Evolutionary conservation across 768 basidiomycete genomes (phyloP).

Genomic region (Cubamyces sp.): DNA sequence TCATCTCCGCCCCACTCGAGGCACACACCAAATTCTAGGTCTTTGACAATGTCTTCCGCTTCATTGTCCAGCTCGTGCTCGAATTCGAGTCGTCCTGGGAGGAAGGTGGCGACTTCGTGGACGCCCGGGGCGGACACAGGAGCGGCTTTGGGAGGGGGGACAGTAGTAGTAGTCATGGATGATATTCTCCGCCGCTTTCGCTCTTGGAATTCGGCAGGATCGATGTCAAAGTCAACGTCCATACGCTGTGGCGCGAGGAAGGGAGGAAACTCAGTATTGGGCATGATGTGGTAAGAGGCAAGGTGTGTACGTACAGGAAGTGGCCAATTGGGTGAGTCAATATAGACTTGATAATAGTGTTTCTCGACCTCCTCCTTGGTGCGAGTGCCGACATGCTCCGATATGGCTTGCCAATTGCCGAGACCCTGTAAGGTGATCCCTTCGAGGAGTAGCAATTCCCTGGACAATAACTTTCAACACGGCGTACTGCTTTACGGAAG

Average conservation of each 20-base stretch:
- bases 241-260: conserved; percentile 30
- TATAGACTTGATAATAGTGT: conserved; percentile 84
- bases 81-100: conserved; percentile 97
- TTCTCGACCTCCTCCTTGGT: conserved; percentile 92
- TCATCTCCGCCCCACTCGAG: conserved; percentile 83
- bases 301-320: conserved; percentile 61
- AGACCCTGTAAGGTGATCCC: conserved; percentile 87
- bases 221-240: conserved; percentile 70
- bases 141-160: conserved; percentile 66
- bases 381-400: conserved; percentile 92
- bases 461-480: conserved; percentile 34
- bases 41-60: conserved; percentile 93
- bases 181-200: conserved; percentile 89
- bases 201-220: conserved; percentile 83
- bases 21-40: conserved; percentile 94
- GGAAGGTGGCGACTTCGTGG: conserved; percentile 90
- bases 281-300: background rate
- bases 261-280: conserved; percentile 20
- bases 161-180: conserved; percentile 64
- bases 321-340: conserved; percentile 80
- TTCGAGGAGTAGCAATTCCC: conserved; percentile 88
- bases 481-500: background rate
- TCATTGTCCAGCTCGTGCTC: conserved; percentile 98
- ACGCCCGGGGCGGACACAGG: conserved; percentile 90
- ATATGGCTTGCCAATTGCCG: conserved; percentile 96